Percentiles rank a stretch among this genome's conserved stretches.
phyloP scores from a whole-genome alignment of 257 asterid species.

The Mitragyna speciosa region DNA sequence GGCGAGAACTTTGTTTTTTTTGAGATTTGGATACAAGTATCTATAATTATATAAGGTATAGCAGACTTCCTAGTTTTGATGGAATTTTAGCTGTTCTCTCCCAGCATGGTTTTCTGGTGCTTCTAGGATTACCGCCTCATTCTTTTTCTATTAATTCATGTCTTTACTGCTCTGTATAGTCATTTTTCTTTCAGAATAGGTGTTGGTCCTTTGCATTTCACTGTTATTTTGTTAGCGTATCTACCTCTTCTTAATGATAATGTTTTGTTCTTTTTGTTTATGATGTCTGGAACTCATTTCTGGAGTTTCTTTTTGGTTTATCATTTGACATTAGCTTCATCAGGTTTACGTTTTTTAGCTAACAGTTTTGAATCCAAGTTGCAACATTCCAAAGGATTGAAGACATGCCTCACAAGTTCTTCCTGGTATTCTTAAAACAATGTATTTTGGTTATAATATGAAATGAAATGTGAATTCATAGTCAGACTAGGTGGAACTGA shows the following conservation, averaged over 20 bases:
- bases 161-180: background rate
- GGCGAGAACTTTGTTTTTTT: background rate
- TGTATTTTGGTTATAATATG: background rate
- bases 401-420: background rate
- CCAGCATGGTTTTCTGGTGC: background rate
- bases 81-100: background rate
- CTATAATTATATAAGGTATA: too few species aligned
- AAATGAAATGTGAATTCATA: background rate
- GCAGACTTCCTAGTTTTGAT: background rate
- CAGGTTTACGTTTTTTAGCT: background rate
- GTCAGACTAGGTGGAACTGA: background rate
- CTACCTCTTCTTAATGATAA: background rate
- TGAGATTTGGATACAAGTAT: background rate
- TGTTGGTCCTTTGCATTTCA: background rate
- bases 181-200: background rate
- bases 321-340: background rate
- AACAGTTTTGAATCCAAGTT: background rate
- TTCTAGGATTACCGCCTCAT: background rate
- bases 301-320: background rate
- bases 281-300: background rate
- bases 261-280: background rate
- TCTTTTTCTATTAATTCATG: background rate
- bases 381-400: background rate
- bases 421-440: background rate
- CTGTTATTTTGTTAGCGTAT: background rate